Conservation (phyloP, 768 basidiomycete genomes). For the Hericium erinaceus region DNA sequence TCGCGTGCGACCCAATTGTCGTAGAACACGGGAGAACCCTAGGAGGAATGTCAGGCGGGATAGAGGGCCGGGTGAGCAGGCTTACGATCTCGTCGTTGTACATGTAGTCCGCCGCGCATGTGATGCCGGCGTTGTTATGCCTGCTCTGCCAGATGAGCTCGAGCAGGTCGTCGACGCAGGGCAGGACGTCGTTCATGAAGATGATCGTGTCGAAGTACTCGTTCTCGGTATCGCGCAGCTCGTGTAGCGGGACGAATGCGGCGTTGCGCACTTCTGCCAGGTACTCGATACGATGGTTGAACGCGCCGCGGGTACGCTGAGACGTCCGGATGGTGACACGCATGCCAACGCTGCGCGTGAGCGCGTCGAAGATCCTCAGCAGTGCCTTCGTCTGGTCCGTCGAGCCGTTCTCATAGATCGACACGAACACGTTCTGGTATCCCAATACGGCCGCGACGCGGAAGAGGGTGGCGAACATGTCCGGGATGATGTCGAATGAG, state of each 20-base stretch:
- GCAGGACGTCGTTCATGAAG: constrained; percentile 99
- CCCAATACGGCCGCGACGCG: constrained; percentile 86
- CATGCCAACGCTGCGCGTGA: constrained; percentile 83
- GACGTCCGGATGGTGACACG: constrained; percentile 90
- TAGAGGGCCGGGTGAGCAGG: constrained; percentile 7
- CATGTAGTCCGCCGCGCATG: constrained; percentile 98
- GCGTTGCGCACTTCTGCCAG: constrained; percentile 99
- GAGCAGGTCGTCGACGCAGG: constrained; percentile 94
- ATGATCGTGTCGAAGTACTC: constrained; percentile 95
- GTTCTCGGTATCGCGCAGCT: constrained; percentile 82
- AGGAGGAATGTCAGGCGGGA: not conserved
- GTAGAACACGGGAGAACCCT: constrained; percentile 90
- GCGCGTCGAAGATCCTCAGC: constrained; percentile 87
- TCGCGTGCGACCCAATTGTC: constrained; percentile 98
- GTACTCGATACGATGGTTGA: constrained; percentile 99
- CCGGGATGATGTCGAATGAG: constrained; percentile 97
- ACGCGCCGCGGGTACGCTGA: constrained; percentile 86
- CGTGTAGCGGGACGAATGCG: constrained; percentile 91
- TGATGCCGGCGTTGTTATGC: constrained; percentile 92
- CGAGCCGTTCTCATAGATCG: constrained; percentile 99
- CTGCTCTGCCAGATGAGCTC: constrained; percentile 96
- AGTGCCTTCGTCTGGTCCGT: constrained; percentile 97
- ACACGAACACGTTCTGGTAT: constrained; percentile 96
- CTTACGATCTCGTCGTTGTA: constrained; percentile 89
- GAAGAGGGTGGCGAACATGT: constrained; percentile 94